A percentile compares a stretch with the other conserved stretches of the same genome.
These are phyloP conservation scores for Gaertneriomyces sp. DNA, from an alignment of 192 early-diverging fungal genomes.

Conservation along the genomic window DNA sequence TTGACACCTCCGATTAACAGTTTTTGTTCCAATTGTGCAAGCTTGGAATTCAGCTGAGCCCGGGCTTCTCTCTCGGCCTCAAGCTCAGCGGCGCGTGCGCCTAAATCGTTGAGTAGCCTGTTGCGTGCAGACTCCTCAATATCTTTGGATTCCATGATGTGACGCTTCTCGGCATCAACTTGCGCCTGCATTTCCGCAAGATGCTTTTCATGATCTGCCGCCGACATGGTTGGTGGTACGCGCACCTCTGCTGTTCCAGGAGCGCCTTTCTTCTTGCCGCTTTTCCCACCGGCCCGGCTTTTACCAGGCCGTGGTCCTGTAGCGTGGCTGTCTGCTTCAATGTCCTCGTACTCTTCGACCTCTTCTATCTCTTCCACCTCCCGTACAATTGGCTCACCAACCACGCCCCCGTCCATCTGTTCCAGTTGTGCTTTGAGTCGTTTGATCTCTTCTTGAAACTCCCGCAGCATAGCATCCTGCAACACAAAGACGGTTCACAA, in stretches of 20 bases:
- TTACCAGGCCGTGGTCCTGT: conserved; percentile 3
- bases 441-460: conserved; percentile 68
- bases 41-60: conserved; percentile 45
- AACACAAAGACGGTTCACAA: conserved; percentile 5
- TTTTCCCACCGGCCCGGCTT: conserved; percentile 3
- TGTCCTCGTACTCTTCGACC: conserved; percentile 50
- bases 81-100: conserved; percentile 47
- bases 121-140: conserved; percentile 56
- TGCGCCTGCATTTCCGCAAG: conserved; percentile 20
- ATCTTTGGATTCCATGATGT: conserved; percentile 51
- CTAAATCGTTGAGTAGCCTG: conserved; percentile 45
- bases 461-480: conserved; percentile 61
- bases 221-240: conserved; percentile 8
- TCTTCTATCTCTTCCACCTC: conserved; percentile 56
- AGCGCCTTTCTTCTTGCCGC: conserved; percentile 9
- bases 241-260: not conserved
- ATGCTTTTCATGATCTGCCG: conserved; percentile 17
- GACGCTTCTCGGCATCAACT: conserved; percentile 53
- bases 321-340: conserved; percentile 30
- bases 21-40: conserved; percentile 57
- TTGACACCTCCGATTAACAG: conserved; percentile 60
- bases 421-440: conserved; percentile 54
- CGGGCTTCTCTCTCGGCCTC: conserved; percentile 50
- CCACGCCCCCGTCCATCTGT: conserved; percentile 36
- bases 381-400: conserved; percentile 39